A percentile compares a stretch with the other conserved stretches of the same genome.
Conservation (phyloP, 2,329 filamentous ascomycete species). For the Cladobotryum protrusum region DNA sequence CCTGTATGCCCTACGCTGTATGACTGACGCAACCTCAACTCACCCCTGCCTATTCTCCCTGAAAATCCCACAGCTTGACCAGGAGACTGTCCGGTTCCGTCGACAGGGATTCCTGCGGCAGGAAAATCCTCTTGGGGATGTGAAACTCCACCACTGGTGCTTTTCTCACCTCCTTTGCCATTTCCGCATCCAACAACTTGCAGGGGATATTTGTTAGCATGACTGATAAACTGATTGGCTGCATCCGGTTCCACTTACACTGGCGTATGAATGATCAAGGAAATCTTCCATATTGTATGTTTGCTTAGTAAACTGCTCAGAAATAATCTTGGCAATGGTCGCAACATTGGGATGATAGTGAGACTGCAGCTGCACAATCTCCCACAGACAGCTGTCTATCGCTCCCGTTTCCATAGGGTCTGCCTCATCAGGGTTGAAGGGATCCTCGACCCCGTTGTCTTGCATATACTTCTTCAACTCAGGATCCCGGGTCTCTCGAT, state of each 20-base stretch:
- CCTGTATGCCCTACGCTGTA: neutral
- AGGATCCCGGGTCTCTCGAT: constrained; percentile 60
- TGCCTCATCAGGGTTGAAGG: constrained; percentile 66
- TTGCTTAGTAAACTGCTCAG: constrained; percentile 95
- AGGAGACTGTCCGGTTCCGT: constrained; percentile 48
- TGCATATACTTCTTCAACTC: constrained; percentile 55
- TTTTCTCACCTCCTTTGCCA: constrained; percentile 78
- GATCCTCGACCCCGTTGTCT: constrained; percentile 58
- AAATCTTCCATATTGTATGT: constrained; percentile 96
- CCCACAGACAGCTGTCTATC: constrained; percentile 92
- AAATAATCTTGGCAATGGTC: constrained; percentile 86
- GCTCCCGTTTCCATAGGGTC: constrained; percentile 83
- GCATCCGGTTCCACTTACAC: constrained; percentile 44
- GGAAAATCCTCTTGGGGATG: constrained; percentile 80
- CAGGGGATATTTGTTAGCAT: constrained; percentile 24
- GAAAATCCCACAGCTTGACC: constrained; percentile 57
- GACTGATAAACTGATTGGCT: neutral
- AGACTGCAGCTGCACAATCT: constrained; percentile 80
- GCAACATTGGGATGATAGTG: constrained; percentile 98
- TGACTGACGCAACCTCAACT: constrained; percentile 3
- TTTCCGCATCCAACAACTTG: constrained; percentile 76
- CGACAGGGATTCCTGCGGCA: constrained; percentile 43
- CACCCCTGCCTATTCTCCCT: constrained; percentile 9
- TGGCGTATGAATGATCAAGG: constrained; percentile 85
- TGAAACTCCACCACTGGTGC: constrained; percentile 85